A percentile compares a stretch with the other conserved stretches of the same genome.
These are phyloP conservation scores for Vitis amurensis DNA, from an alignment of 164 flowering plant genomes.

Conservation along the genomic window DNA sequence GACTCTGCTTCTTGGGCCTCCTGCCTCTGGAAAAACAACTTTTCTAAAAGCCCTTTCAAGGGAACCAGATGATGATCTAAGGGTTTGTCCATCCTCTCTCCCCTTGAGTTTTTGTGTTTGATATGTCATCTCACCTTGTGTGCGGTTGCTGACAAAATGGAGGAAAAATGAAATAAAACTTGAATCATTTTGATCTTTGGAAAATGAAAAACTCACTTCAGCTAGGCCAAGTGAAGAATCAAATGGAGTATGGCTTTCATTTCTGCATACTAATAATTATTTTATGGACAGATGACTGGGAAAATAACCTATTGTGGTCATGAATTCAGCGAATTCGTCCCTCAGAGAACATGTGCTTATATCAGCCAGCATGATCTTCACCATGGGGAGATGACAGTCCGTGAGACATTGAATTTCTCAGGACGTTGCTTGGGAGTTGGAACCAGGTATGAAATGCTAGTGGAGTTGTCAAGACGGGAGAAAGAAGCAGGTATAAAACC, in stretches of 20 bases:
- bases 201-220: too few relatives aligned
- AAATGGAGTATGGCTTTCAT: too few relatives aligned
- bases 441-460: conserved; percentile 53
- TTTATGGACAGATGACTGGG: conserved; percentile 40
- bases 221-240: too few relatives aligned
- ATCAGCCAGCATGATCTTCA: conserved; percentile 62
- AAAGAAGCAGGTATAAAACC: conserved; percentile 55
- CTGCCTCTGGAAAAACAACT: conserved; percentile 52
- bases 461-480: conserved; percentile 56
- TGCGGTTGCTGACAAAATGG: too few relatives aligned
- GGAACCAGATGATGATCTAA: conserved; percentile 32
- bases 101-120: background rate
- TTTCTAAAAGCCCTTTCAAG: conserved; percentile 51
- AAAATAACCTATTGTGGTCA: conserved; percentile 57
- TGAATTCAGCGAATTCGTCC: conserved; percentile 46
- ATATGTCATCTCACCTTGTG: background rate
- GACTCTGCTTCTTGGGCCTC: conserved; percentile 58
- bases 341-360: conserved; percentile 58
- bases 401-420: conserved; percentile 61
- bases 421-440: conserved; percentile 74
- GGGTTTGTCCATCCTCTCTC: conserved; percentile 19
- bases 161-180: too few relatives aligned
- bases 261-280: too few relatives aligned
- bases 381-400: conserved; percentile 58
- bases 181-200: too few relatives aligned